Base-by-base conservation (phyloP, 148 eudicot genomes). In the Vaccinium vitisidaea region DNA sequence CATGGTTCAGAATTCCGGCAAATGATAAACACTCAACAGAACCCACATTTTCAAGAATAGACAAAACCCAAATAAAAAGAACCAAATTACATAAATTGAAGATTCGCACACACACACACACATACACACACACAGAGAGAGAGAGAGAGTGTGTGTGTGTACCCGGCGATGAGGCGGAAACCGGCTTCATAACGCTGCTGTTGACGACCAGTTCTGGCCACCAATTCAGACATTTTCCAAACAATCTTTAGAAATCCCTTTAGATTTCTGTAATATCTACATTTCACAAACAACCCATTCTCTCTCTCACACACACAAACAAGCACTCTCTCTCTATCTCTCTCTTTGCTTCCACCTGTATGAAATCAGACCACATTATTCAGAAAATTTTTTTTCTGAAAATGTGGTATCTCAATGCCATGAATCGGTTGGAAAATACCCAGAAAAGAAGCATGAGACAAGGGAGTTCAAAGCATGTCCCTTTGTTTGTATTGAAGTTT, bases 91-190 rank as follows among this genome's bases (percentile, higher is more conserved):
- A 74, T 39, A 19, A 39, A 18, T 39, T 74, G 53, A 74, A n/a
- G 48, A 30, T 19, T 74, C 50, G 39, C 39, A 36, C 50, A 36
- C 39, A 2, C 39, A 2, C 39, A 2, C 39, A 2, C 39, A 2
- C 39, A 2, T 1, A 2, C 39, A 36, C 39, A 36, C 39, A 36
- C 39, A 36, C 39, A 36, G 21, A 18, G n/a, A 27, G 15, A 54
- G 32, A 18, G 43, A 70, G 76, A 32, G 75, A 30, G 16, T 14
- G 32, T 53, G 69, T 18, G 46, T 82, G 59, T 61, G 8, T 88
- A 94, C 98, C 98, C 98, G 56, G 98, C 93, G 84, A 94, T 90
- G 89, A 94, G 98, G 85, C 98, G 98, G 81, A 89, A 91, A 78
- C 98, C 98, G 85, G 88, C 87, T 63, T 90, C 93, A 87, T 94